Evolutionary conservation across 768 basidiomycete species (phyloP).

Genomic region (Phanerodontia chrysosporium): DNA sequence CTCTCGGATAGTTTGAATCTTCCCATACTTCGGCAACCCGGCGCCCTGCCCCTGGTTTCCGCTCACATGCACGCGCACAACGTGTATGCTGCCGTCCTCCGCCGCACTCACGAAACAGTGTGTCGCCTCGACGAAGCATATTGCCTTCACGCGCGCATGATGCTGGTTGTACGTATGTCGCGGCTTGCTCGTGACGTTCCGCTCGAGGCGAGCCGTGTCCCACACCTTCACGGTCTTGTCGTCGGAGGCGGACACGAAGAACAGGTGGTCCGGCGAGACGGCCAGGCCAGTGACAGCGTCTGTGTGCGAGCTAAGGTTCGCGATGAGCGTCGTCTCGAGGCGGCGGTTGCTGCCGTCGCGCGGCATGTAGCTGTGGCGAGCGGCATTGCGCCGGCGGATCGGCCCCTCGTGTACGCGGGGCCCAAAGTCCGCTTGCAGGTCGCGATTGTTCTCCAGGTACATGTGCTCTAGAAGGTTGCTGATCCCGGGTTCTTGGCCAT

Average conservation of each 20-base stretch:
- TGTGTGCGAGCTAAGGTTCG: conserved; percentile 79
- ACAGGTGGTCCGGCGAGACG: conserved; percentile 90
- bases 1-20: conserved; percentile 77
- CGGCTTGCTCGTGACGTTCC: conserved; percentile 85
- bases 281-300: conserved; percentile 76
- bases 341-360: conserved; percentile 60
- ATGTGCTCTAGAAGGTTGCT: conserved; percentile 85
- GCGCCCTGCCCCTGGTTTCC: conserved; percentile 38
- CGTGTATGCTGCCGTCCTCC: conserved; percentile 78
- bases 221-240: conserved; percentile 93
- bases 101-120: conserved; percentile 89
- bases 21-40: conserved; percentile 77
- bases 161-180: conserved; percentile 50
- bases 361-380: conserved; percentile 61
- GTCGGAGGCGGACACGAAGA: conserved; percentile 91
- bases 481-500: conserved; percentile 88
- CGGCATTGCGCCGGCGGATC: conserved; percentile 68
- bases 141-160: conserved; percentile 59
- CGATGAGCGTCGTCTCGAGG: conserved; percentile 76
- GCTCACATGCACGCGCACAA: conserved; percentile 77
- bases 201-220: conserved; percentile 89
- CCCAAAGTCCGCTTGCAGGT: conserved; percentile 88
- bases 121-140: conserved; percentile 81
- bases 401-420: conserved; percentile 82
- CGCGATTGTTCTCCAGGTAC: conserved; percentile 82